Evolutionary conservation across 352 stramenopile species (phyloP), one percentile per base, ranked within the genome.

Genomic region (Phytophthora hybrid): DNA sequence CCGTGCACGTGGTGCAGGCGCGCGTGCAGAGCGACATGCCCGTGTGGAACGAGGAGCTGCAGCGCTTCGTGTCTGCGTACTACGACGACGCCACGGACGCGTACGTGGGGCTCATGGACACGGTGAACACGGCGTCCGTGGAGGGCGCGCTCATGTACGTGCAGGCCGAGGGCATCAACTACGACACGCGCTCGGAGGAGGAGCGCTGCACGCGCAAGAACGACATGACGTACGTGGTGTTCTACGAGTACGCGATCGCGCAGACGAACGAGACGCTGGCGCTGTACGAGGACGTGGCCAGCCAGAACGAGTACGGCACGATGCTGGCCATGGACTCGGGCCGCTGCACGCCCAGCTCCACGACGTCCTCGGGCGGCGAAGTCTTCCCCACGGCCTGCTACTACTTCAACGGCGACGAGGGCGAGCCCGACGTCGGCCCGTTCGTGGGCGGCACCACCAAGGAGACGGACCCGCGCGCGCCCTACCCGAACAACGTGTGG

Each of bases 141-240:
- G 89, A 95, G 61, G 90, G 90, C 16, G 82, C 88, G 39, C 85
- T 97, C 44, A 96, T 95, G 88, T 97, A 95, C 77, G 85, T 97
- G 34, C 89, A 96, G 71, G 87, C 89, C 5, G 90, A 97, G 66
- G 78, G 86, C 46, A 95, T 97, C 77, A 94, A 97, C 79, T 87
- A 91, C 74, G 74, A 82, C 49, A 87, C 85, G 51, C 85, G 88
- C 54, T 79, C 73, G n/a, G 74, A 73, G 3, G 78, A 87, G 51
- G 74, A 79, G 41, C 81, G 78, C 11, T 97, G 91, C 74, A 71
- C 68, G 58, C 88, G 89, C 61, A 97, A 97, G 84, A 94, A 93
- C 75, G 80, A 88, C 16, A 92, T 93, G 73, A 68, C 83, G 51
- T 90, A 92, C 71, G 68, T 97, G 37, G 88, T 96, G 13, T 93